phyloP scores from a whole-genome alignment of 179 eudicot genomes.

The Dionaea muscipula region DNA sequence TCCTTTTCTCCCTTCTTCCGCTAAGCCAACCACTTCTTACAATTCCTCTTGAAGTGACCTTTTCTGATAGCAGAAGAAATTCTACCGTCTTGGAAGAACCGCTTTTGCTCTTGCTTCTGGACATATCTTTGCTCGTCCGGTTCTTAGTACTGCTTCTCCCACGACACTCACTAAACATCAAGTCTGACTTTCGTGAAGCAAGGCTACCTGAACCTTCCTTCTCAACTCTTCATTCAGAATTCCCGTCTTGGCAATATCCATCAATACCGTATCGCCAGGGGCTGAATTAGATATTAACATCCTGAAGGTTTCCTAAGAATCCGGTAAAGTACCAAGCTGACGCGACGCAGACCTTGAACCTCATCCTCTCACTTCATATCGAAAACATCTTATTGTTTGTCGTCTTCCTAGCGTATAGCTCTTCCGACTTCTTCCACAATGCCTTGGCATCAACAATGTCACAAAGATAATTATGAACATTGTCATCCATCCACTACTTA shows the following conservation, averaged over 20 bases:
- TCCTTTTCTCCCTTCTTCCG: too few relatives aligned
- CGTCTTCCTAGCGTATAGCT: conserved; percentile 13
- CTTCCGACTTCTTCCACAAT: conserved; percentile 1
- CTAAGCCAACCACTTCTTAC: too few relatives aligned
- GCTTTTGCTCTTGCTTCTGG: not conserved
- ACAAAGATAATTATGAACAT: not conserved
- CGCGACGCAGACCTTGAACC: conserved; percentile 5
- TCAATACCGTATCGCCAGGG: conserved; percentile 6
- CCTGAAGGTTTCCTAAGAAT: conserved; percentile 15
- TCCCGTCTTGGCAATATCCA: conserved; percentile 11
- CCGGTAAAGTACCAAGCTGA: conserved; percentile 12
- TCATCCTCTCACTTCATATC: conserved; percentile 4
- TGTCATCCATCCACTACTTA: not conserved
- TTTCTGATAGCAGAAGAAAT: not conserved
- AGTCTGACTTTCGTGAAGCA: not conserved
- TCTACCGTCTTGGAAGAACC: too few relatives aligned
- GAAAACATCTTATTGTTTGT: conserved; percentile 10
- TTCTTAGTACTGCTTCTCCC: not conserved
- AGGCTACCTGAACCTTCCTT: not conserved
- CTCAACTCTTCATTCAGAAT: conserved; percentile 15
- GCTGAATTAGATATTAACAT: conserved; percentile 11
- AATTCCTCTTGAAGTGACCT: conserved; percentile 1
- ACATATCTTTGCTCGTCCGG: not conserved
- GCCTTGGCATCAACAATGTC: not conserved
- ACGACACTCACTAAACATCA: not conserved